phyloP scores from a whole-genome alignment of 768 basidiomycete species.

The Kwoniella sp. region DNA sequence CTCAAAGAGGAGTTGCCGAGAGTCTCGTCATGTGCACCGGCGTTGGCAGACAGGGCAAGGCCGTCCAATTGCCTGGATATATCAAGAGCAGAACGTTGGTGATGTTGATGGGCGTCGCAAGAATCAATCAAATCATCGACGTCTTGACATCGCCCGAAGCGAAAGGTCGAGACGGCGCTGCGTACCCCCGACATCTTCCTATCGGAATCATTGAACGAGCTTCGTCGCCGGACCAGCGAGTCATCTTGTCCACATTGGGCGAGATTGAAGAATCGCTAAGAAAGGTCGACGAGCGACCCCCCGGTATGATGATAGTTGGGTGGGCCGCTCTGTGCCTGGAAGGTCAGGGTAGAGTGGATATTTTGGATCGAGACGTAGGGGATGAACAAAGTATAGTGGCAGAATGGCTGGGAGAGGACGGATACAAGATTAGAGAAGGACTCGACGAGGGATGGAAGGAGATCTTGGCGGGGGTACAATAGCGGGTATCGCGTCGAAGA shows the following conservation, averaged over 20 bases:
- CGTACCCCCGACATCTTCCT: slow-evolving; percentile 75
- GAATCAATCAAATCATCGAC: slow-evolving; percentile 71
- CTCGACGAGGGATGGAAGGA: slow-evolving; percentile 57
- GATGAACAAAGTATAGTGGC: slow-evolving; percentile 58
- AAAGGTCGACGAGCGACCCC: slow-evolving; percentile 79
- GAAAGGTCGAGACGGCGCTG: slow-evolving; percentile 59
- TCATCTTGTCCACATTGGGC: slow-evolving; percentile 73
- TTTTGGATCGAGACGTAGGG: slow-evolving; percentile 67
- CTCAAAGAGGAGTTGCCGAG: slow-evolving; percentile 92
- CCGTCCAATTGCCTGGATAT: slow-evolving; percentile 84
- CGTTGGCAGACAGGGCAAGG: slow-evolving; percentile 81
- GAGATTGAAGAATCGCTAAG: slow-evolving; percentile 73
- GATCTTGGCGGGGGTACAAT: slow-evolving; percentile 17
- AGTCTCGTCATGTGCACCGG: slow-evolving; percentile 89
- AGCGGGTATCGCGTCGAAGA: background rate
- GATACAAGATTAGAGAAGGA: slow-evolving; percentile 71
- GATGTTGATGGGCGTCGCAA: slow-evolving; percentile 92
- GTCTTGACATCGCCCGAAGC: slow-evolving; percentile 59
- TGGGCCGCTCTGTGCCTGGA: slow-evolving; percentile 84
- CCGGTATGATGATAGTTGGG: slow-evolving; percentile 94
- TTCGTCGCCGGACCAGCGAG: slow-evolving; percentile 89
- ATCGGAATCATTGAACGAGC: slow-evolving; percentile 94
- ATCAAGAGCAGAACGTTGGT: slow-evolving; percentile 77
- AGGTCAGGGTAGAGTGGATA: slow-evolving; percentile 68
- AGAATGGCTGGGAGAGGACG: slow-evolving; percentile 66